Base-by-base conservation (phyloP, 1,284 basidiomycete species). In the Pholiota adiposa region DNA sequence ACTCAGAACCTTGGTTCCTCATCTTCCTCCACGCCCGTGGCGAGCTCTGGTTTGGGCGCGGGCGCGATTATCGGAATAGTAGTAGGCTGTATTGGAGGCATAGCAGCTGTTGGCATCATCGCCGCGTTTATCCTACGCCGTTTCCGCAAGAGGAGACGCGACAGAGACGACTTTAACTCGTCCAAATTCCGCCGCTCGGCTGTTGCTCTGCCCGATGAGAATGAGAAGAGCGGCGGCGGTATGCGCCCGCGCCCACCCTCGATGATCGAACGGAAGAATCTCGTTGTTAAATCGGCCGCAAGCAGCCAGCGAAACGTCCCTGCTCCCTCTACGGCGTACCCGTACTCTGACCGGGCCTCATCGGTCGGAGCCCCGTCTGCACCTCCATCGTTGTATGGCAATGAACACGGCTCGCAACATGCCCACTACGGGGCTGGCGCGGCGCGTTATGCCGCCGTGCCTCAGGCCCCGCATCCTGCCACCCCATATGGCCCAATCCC, bases 101-200 rank as follows among this genome's bases (percentile, higher is more conserved):
- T 67, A 1, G 54, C 62, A 11, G 34, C 68, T 12, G 53, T 65
- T 27, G 58, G 51, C 7, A 58, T 64, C 18, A 29, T 65, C 1
- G 40, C 63, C 18, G 65, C 58, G 14, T 67, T 68, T 48, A 59
- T 67, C 56, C 19, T 69, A 57, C 67, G 70, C 27, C 66, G 65
- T 4, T 27, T 65, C 48, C 63, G 66, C 31, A 68, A 61, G 40
- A 67, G 63, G 38, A 38, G 54, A 43, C 56, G 55, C 14, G 58
- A 62, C 38, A 46, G 49, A 16, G 65, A 63, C 18, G 63, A 51
- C 2, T 71, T 70, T 59, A 59, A 67, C 40, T 41, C 70, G 1
- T 50, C 55, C 56, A 59, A 66, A 40, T 72, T 71, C 66, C 67
- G 71, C 33, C 64, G 64, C 19, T 70, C 70, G 5, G 68, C 69